These are phyloP conservation scores for Porphyrellus cyaneotinctus DNA, from an alignment of 768 basidiomycete species.

Conservation along the genomic window DNA sequence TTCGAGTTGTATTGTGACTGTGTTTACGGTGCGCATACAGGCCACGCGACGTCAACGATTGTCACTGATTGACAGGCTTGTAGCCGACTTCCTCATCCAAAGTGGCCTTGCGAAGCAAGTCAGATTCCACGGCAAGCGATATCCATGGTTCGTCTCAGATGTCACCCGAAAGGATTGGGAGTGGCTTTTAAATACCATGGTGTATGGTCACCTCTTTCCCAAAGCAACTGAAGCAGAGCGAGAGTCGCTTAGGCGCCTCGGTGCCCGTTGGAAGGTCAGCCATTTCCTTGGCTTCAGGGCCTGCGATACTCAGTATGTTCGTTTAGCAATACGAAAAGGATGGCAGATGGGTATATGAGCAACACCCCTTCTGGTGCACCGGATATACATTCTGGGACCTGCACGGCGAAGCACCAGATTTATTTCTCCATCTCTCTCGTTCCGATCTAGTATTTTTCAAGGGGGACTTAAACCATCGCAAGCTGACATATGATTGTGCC, in stretches of 20 bases:
- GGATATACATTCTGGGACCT: conserved; percentile 93
- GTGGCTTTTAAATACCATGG: conserved; percentile 84
- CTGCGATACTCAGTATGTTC: conserved; percentile 2
- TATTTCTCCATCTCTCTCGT: conserved; percentile 87
- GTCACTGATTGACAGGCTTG: conserved; percentile 15
- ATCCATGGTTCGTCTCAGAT: conserved; percentile 93
- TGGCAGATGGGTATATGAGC: conserved; percentile 92
- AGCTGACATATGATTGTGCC: conserved; percentile 83
- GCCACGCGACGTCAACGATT: neutral
- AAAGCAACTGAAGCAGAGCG: conserved; percentile 75
- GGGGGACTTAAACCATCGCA: conserved; percentile 91
- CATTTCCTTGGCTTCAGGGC: neutral
- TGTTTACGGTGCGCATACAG: conserved; percentile 62
- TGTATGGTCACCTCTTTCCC: conserved; percentile 90
- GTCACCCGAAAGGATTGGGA: conserved; percentile 93
- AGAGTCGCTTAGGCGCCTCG: conserved; percentile 76
- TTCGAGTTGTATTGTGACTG: conserved; percentile 82
- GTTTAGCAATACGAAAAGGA: conserved; percentile 83
- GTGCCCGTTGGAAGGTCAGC: conserved; percentile 82
- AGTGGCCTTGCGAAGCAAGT: conserved; percentile 80
- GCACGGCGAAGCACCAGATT: conserved; percentile 78
- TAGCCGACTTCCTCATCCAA: conserved; percentile 91
- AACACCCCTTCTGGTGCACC: conserved; percentile 94
- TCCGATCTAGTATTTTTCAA: conserved; percentile 94
- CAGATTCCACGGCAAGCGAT: conserved; percentile 93